phyloP scores from a whole-genome alignment of 805 yeast species.

The Wickerhamomyces subpelliculosus region DNA sequence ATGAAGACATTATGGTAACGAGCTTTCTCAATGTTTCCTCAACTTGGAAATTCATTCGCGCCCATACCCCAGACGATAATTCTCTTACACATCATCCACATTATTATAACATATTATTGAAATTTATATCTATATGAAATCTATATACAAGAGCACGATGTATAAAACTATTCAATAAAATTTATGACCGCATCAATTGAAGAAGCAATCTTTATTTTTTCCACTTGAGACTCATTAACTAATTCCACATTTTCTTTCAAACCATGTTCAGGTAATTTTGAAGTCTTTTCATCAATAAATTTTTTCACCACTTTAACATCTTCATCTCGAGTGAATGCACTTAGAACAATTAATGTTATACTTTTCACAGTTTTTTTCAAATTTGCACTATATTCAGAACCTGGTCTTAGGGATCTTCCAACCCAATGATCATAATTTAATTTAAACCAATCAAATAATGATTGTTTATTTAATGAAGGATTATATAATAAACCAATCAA shows the following conservation, averaged over 20 bases:
- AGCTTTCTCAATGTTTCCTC: too few relatives aligned
- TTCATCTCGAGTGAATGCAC: conserved; percentile 27
- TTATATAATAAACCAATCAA: conserved; percentile 46
- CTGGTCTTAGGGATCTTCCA: conserved; percentile 36
- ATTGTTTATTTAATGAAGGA: conserved; percentile 25
- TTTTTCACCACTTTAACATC: conserved; percentile 19
- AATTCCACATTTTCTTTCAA: conserved; percentile 19
- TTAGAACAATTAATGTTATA: conserved; percentile 26
- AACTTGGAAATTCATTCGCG: too few relatives aligned
- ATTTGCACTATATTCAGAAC: conserved; percentile 38
- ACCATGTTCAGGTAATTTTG: conserved; percentile 32
- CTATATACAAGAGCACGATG: too few relatives aligned
- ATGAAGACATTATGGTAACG: too few relatives aligned
- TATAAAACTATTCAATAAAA: too few relatives aligned
- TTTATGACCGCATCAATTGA: conserved; percentile 6
- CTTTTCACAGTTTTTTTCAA: conserved; percentile 38
- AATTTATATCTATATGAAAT: too few relatives aligned
- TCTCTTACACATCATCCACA: too few relatives aligned
- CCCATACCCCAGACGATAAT: too few relatives aligned
- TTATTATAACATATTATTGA: too few relatives aligned
- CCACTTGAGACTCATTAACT: conserved; percentile 8
- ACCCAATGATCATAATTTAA: conserved; percentile 48
- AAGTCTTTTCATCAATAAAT: conserved; percentile 27
- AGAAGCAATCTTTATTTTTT: conserved; percentile 9
- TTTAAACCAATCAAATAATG: conserved; percentile 52